Evolutionary conservation across 2,329 filamentous ascomycete genomes (phyloP).

Genomic region (Pezicula radicicola): DNA sequence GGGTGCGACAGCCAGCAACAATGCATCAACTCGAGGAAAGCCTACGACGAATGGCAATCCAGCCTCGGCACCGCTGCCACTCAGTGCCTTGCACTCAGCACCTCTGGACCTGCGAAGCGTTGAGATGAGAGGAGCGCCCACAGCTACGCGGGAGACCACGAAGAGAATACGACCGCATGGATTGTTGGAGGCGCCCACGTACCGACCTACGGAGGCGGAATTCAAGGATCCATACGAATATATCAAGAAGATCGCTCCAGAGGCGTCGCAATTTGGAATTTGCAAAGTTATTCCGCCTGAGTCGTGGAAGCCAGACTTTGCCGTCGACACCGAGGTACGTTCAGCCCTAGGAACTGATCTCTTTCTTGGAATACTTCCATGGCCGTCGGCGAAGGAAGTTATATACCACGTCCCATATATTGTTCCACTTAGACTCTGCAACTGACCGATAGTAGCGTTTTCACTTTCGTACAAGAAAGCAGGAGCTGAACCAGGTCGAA

Average conservation of each 20-base stretch:
- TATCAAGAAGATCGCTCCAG: slow-evolving; percentile 84
- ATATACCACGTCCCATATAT: background rate
- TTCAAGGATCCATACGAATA: slow-evolving; percentile 94
- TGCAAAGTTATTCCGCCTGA: slow-evolving; percentile 95
- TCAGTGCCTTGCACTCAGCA: slow-evolving; percentile 32
- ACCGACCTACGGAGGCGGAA: slow-evolving; percentile 85
- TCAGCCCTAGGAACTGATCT: background rate
- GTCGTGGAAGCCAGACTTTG: slow-evolving; percentile 90
- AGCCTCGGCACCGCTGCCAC: slow-evolving; percentile 24
- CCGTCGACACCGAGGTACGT: slow-evolving; percentile 90
- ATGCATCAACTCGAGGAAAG: slow-evolving; percentile 23
- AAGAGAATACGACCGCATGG: slow-evolving; percentile 80
- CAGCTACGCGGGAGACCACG: slow-evolving; percentile 69
- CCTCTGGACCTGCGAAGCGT: slow-evolving; percentile 85
- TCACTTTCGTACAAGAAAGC: slow-evolving; percentile 92
- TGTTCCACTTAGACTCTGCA: background rate
- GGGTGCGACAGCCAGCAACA: slow-evolving; percentile 18
- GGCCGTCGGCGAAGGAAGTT: too few relatives aligned
- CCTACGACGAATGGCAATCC: slow-evolving; percentile 25
- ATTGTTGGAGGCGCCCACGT: slow-evolving; percentile 86
- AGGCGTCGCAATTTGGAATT: slow-evolving; percentile 84
- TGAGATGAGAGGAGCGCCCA: slow-evolving; percentile 83
- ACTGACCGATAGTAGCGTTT: slow-evolving; percentile 65
- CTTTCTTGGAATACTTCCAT: background rate
- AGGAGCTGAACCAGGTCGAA: slow-evolving; percentile 97